A percentile compares a stretch with the other conserved stretches of the same genome.
Conservation (phyloP, 2,329 filamentous ascomycete species). For the Sordariomycetes sp. region DNA sequence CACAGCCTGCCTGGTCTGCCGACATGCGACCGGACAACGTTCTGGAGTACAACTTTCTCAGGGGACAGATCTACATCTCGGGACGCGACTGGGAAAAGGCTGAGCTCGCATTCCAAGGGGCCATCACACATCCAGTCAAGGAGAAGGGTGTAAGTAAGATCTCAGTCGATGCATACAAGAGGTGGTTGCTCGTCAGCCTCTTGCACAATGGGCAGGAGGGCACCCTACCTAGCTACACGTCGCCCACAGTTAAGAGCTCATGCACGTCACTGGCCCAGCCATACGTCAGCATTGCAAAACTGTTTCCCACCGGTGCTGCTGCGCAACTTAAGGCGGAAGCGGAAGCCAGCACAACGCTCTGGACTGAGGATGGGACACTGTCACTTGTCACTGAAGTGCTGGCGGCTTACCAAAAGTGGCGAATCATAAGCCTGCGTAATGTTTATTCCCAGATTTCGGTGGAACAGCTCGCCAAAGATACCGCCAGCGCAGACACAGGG, state of each 20-base stretch:
- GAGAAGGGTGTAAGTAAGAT: slow-evolving; percentile 60
- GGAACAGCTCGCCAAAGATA: slow-evolving; percentile 38
- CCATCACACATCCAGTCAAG: slow-evolving; percentile 57
- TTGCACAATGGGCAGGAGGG: slow-evolving; percentile 56
- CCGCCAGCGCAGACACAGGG: slow-evolving; percentile 45
- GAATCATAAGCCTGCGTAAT: slow-evolving; percentile 62
- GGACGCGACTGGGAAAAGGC: slow-evolving; percentile 54
- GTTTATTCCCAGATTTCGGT: slow-evolving; percentile 58
- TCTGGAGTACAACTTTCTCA: slow-evolving; percentile 57
- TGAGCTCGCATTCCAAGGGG: slow-evolving; percentile 50
- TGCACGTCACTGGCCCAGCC: slow-evolving; percentile 53
- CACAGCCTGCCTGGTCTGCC: slow-evolving; percentile 44
- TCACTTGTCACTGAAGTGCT: slow-evolving; percentile 63
- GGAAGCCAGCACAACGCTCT: slow-evolving; percentile 46
- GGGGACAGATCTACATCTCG: slow-evolving; percentile 56
- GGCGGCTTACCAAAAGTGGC: slow-evolving; percentile 64
- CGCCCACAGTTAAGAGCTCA: slow-evolving; percentile 40
- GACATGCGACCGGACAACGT: slow-evolving; percentile 42
- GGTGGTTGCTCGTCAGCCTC: slow-evolving; percentile 73
- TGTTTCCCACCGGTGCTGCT: slow-evolving; percentile 51
- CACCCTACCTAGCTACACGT: slow-evolving; percentile 46
- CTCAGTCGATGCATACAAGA: slow-evolving; percentile 86
- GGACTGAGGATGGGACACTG: slow-evolving; percentile 63
- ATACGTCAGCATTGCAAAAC: slow-evolving; percentile 61
- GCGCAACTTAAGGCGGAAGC: slow-evolving; percentile 55